These are phyloP conservation scores for Infundibulicybe gibba DNA, from an alignment of 768 basidiomycete species.

Conservation along the genomic window DNA sequence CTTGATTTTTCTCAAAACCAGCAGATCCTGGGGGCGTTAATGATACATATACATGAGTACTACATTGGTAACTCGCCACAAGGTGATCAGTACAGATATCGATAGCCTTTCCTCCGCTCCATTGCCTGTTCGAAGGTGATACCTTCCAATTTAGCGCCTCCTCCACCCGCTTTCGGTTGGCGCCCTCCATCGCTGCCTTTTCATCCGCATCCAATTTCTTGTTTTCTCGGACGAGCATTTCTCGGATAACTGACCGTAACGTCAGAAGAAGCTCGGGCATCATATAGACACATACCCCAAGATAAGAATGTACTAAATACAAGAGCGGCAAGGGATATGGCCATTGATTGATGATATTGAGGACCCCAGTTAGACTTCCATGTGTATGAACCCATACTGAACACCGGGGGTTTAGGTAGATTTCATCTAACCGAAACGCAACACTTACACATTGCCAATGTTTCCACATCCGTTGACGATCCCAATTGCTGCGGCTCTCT, in stretches of 20 bases:
- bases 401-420: too few species aligned
- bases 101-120: conserved; percentile 51
- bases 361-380: conserved; percentile 66
- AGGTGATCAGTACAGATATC: conserved; percentile 48
- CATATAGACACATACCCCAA: conserved; percentile 16
- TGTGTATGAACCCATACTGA: conserved; percentile 57
- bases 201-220: conserved; percentile 47
- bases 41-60: too few species aligned
- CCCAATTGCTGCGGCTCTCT: conserved; percentile 54
- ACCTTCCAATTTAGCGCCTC: conserved; percentile 59
- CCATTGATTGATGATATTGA: conserved; percentile 59
- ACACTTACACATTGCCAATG: conserved; percentile 54
- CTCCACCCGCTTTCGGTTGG: conserved; percentile 46
- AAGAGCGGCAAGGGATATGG: conserved; percentile 37
- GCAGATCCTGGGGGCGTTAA: too few species aligned
- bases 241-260: conserved; percentile 29
- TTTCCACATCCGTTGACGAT: conserved; percentile 59
- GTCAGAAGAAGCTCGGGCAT: not conserved
- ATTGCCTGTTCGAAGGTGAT: conserved; percentile 59
- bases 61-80: too few species aligned
- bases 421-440: not conserved
- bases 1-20: too few species aligned
- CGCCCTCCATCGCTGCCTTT: conserved; percentile 35
- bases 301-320: conserved; percentile 29
- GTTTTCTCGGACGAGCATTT: conserved; percentile 51